Base-by-base conservation (phyloP, 2,329 filamentous ascomycete genomes). In the Pseudogymnoascus sp. region DNA sequence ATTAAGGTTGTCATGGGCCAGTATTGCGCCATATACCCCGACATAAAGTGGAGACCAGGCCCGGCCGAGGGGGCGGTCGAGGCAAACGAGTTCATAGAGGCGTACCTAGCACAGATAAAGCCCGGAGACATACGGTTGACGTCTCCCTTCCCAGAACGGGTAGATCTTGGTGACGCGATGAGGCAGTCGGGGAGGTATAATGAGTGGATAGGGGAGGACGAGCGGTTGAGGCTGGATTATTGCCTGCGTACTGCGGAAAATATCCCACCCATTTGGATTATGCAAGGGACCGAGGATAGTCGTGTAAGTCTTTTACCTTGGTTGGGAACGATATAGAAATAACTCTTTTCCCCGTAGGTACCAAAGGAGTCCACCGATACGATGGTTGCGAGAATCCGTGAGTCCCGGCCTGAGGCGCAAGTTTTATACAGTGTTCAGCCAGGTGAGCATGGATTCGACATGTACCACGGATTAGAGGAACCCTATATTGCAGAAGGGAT, bases 401-500 rank as follows among this genome's bases (percentile, higher is more conserved):
- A 40, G 39, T 40, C 39, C 39, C 39, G 39, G 2, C 39, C 39
- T 10, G 39, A 40, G 39, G 39, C 39, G 39, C 2, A 40, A 18
- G 39, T 40, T 18, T 10, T 40, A n/a, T 40, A 40, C 3, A 40
- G 64, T 51, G 64, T 66, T 62, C 61, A 67, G 62, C 61, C 37
- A 37, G 67, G 68, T 16, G 59, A 61, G 34, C 59, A 31, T 31
- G 59, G 59, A 31, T 61, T 29, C 65, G 68, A 67, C n/a, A 16
- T 40, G 39, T 10, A 40, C 39, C 39, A 40, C 18, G 7, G 39
- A 18, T 40, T 40, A 40, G 39, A 40, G 8, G 39, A 40, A 2
- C n/a, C 39, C 39, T 40, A 40, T 18, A 40, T 40, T 40, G 39
- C 39, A 40, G 39, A 40, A 40, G 39, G 39, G 39, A 40, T 40